Base-by-base conservation (phyloP, 148 eudicot genomes). In the Nepenthes mirabilis region DNA sequence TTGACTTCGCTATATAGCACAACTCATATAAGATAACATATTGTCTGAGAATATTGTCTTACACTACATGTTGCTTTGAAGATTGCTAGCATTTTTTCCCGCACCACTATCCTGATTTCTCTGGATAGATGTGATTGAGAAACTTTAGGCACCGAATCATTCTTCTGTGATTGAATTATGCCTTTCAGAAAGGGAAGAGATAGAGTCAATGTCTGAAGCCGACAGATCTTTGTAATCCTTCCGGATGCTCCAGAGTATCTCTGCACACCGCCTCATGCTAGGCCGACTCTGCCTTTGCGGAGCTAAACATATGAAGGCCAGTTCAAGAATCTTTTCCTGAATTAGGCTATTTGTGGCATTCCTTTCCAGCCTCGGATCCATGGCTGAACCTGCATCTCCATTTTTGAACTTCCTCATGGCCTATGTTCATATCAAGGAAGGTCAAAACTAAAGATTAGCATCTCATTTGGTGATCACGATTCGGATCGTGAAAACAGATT, bases 201-300 rank as follows among this genome's bases (percentile, higher is more conserved):
- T 52, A 34, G 72, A 59, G 57, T 55, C 10, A 1, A 52, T 45
- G 35, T 74, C 72, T 1, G 78, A 66, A 57, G 63, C 71, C 11
- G 56, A 67, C 36, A 78, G 52, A 64, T 80, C 88, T 54, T 36
- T 73, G 68, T 81, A 83, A 55, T 85, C 85, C 72, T 83, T 91
- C 13, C 98, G 80, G 45, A 91, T 82, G 65, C 76, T 70, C 98
- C 96, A 85, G 11, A 91, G 83, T 48, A 77, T 71, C 80, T 88
- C 88, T 7, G 83, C 96, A 37, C 98, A 91, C 59, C 68, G 72
- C 64, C 76, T 75, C 96, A 91, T 91, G 36, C 77, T 65, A 23
- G 98, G 98, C 32, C 98, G 79, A 51, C 61, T 68, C 13, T 77
- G 63, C 57, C 86, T 72, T 43, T 76, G 72, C 33, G 94, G 79